Conservation (phyloP, 768 basidiomycete species). For the Cyclocybe cylindracea region DNA sequence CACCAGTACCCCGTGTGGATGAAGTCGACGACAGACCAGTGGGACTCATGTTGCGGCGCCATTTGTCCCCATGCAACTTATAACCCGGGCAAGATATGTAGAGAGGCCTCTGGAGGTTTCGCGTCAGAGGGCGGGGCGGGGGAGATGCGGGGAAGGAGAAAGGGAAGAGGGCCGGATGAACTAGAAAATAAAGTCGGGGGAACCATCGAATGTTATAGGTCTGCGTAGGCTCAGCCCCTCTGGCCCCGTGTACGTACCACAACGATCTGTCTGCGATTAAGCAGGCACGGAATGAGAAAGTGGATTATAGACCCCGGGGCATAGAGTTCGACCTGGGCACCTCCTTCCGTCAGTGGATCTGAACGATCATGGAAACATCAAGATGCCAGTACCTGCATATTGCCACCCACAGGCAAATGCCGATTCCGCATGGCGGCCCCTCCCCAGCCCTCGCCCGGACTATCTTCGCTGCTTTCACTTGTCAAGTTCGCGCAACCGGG, state of each 20-base stretch:
- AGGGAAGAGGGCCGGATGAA: neutral
- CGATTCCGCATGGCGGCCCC: neutral
- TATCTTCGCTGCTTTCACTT: neutral
- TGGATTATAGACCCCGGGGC: neutral
- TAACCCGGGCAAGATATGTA: neutral
- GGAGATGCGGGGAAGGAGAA: neutral
- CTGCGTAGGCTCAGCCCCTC: slow-evolving; percentile 3
- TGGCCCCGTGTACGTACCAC: neutral
- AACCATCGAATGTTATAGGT: neutral
- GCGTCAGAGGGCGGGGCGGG: neutral
- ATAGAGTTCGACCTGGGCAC: neutral
- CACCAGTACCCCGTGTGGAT: slow-evolving; percentile 64
- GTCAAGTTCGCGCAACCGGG: too few relatives aligned
- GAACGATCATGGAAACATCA: neutral
- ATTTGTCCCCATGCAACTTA: slow-evolving; percentile 1
- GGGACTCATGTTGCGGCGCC: slow-evolving; percentile 14
- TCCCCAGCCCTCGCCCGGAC: neutral
- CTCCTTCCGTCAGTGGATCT: neutral
- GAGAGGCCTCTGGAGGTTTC: neutral
- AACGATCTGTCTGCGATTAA: too few relatives aligned
- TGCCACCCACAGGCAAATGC: neutral
- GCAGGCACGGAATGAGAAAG: too few relatives aligned
- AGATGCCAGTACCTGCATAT: neutral
- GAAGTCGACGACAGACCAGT: slow-evolving; percentile 54
- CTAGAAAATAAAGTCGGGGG: slow-evolving; percentile 1